These are phyloP conservation scores for Picochlorum costavermella DNA, from an alignment of 139 green algal species.

Conservation along the genomic window DNA sequence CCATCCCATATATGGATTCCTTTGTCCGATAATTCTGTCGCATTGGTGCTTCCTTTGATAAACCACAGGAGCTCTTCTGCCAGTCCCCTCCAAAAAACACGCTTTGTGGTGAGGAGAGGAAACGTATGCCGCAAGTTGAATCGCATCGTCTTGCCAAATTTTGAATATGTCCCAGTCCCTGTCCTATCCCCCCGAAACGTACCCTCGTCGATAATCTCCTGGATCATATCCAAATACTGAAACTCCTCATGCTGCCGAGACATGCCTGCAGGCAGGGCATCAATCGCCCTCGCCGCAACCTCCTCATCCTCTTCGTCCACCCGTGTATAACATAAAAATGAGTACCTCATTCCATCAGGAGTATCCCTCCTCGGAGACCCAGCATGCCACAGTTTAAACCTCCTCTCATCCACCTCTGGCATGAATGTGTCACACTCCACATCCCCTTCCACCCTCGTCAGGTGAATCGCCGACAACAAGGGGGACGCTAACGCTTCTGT, in stretches of 20 bases:
- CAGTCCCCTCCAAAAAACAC: slow-evolving; percentile 91
- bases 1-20: slow-evolving; percentile 96
- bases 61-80: slow-evolving; percentile 99
- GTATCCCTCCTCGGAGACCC: slow-evolving; percentile 23
- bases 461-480: slow-evolving; percentile 74
- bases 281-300: neutral
- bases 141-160: slow-evolving; percentile 81
- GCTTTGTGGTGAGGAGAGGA: slow-evolving; percentile 96
- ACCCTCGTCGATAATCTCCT: slow-evolving; percentile 74
- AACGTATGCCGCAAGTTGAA: slow-evolving; percentile 95
- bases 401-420: slow-evolving; percentile 45
- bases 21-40: slow-evolving; percentile 68
- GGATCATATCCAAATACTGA: slow-evolving; percentile 93
- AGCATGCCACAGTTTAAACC: slow-evolving; percentile 66
- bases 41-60: slow-evolving; percentile 81
- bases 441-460: slow-evolving; percentile 61
- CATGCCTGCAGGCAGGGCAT: slow-evolving; percentile 36
- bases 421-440: slow-evolving; percentile 89
- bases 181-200: slow-evolving; percentile 77
- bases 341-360: slow-evolving; percentile 48
- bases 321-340: slow-evolving; percentile 68
- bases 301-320: neutral
- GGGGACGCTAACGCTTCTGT: slow-evolving; percentile 48
- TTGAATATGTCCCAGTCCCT: slow-evolving; percentile 87
- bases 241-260: slow-evolving; percentile 75